Evolutionary conservation across 2,329 filamentous ascomycete genomes (phyloP), one percentile per base, ranked within the genome.

Genomic region (Claviceps sp.): DNA sequence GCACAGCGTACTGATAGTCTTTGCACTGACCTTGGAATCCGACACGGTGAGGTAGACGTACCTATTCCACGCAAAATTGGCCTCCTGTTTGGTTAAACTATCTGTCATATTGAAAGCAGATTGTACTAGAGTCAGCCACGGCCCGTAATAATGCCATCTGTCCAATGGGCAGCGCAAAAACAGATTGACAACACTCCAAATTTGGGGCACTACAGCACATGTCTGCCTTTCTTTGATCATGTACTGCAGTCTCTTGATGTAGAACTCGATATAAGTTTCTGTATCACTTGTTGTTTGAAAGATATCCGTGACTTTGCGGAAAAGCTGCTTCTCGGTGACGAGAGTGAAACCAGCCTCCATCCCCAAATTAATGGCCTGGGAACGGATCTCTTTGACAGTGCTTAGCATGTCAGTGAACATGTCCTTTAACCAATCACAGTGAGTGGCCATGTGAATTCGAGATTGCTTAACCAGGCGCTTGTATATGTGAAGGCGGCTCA

Each of bases 171-270:
- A 81, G 69, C 85, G 81, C 47, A 96, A 72, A 52, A 95, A 81
- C 2, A 95, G 75, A 6, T 91, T 80, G 2, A 95, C 73, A 38
- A 88, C 79, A 54, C 86, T 85, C 91, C 91, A 97, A 22, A 97
- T 87, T 57, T 89, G 86, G 5, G 93, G 90, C 0, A 95, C 89
- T 41, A 80, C 74, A 0, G 74, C 66, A 24, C 63, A 54, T 11
- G 57, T 55, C 46, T 68, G 77, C 56, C 75, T 81, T 48, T 77
- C 74, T 56, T 81, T 77, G 26, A 84, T 74, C 82, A 93, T 87
- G 11, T 74, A 72, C 52, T 77, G 77, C 50, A 97, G 72, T 37
- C 80, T 78, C 20, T 78, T 72, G 42, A 79, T 78, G 58, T 91
- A 82, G 59, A 82, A 84, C 9, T 84, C 78, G 40, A 84, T 81